Conservation (phyloP, 208 protist species). For the Wallacemonas sp. region DNA sequence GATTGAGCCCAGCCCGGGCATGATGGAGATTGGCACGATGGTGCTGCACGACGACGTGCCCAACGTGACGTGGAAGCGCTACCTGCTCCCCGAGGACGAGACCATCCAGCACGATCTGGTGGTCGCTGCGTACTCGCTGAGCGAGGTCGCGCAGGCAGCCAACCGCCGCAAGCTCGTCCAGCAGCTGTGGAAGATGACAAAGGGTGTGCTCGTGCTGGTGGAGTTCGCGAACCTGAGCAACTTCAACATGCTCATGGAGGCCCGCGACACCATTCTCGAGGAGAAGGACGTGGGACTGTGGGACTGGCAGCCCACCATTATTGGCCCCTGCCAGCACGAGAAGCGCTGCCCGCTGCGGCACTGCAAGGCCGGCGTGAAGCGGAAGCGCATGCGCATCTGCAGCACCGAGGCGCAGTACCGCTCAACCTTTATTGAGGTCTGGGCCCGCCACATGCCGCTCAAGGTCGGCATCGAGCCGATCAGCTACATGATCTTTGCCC, state of each 20-base stretch:
- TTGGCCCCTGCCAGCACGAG: constrained; percentile 87
- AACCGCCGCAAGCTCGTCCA: constrained; percentile 68
- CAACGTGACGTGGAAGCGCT: constrained; percentile 88
- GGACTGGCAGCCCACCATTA: constrained; percentile 90
- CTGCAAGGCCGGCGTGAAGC: constrained; percentile 84
- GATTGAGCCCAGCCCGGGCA: constrained; percentile 85
- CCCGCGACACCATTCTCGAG: constrained; percentile 81
- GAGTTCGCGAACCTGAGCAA: constrained; percentile 86
- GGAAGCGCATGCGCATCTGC: constrained; percentile 87
- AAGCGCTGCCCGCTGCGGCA: constrained; percentile 79
- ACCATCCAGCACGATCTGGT: constrained; percentile 83
- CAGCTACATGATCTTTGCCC: constrained; percentile 82
- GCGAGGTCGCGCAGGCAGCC: constrained; percentile 68
- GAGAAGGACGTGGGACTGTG: constrained; percentile 85
- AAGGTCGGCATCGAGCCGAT: constrained; percentile 87
- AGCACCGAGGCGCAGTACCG: constrained; percentile 83
- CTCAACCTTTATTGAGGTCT: constrained; percentile 86
- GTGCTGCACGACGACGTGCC: constrained; percentile 87
- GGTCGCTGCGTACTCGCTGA: constrained; percentile 84
- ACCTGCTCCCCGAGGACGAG: constrained; percentile 84
- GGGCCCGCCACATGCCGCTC: constrained; percentile 76
- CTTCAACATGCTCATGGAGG: constrained; percentile 91
- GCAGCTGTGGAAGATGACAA: constrained; percentile 91
- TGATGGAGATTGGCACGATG: constrained; percentile 92
- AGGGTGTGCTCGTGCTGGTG: constrained; percentile 77